phyloP scores from a whole-genome alignment of 805 yeast genomes.

The Sugiyamaella lignohabitans region DNA sequence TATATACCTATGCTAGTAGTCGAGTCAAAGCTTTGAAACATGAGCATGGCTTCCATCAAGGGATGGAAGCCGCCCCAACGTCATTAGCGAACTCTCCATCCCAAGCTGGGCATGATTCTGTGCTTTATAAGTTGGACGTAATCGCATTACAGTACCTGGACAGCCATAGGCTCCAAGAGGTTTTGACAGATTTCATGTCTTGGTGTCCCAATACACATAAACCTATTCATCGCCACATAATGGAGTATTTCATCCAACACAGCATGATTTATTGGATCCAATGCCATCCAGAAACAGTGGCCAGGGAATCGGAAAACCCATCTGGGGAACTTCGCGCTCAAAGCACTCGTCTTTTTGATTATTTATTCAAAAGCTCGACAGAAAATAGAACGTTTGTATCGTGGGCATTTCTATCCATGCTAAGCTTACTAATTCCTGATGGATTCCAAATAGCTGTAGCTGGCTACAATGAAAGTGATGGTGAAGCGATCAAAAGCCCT shows the following conservation, averaged over 20 bases:
- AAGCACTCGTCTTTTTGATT: constrained; percentile 15
- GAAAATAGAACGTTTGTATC: constrained; percentile 13
- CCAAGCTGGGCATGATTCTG: constrained; percentile 23
- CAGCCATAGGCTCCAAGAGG: constrained; percentile 32
- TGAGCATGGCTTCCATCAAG: too few relatives aligned
- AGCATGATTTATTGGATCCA: constrained; percentile 45
- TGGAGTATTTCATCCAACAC: constrained; percentile 42
- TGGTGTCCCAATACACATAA: constrained; percentile 36
- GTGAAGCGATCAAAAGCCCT: background rate
- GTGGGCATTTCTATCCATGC: constrained; percentile 12
- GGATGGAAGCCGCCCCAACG: too few relatives aligned
- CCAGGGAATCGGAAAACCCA: constrained; percentile 4
- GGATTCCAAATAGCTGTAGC: background rate
- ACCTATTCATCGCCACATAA: constrained; percentile 41
- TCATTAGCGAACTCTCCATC: constrained; percentile 11
- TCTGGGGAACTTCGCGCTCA: constrained; percentile 11
- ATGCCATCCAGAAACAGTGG: constrained; percentile 42
- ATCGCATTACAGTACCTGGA: constrained; percentile 40
- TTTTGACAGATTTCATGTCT: constrained; percentile 37
- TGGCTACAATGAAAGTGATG: background rate
- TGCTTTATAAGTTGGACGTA: constrained; percentile 42
- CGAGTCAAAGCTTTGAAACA: constrained; percentile 31
- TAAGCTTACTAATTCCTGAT: constrained; percentile 11
- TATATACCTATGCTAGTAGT: constrained; percentile 20
- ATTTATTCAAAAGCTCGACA: constrained; percentile 7